These are phyloP conservation scores for Phyllosticta citriasiana DNA, from an alignment of 2,329 filamentous ascomycete genomes.

Conservation along the genomic window DNA sequence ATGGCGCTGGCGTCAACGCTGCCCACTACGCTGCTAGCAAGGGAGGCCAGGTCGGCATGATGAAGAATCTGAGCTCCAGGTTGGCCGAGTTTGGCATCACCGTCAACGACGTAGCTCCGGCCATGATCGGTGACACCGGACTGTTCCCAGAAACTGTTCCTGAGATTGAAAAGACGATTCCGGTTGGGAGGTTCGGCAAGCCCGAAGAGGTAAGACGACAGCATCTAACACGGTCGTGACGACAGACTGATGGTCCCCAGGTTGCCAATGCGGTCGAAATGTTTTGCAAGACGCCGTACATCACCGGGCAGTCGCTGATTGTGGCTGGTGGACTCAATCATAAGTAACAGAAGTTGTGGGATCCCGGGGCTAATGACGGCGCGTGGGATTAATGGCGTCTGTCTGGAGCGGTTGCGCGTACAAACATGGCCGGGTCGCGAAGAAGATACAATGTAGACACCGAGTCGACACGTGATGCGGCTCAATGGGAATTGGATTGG, in stretches of 20 bases:
- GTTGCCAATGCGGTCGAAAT: slow-evolving; percentile 19
- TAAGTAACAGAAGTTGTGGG: slow-evolving; percentile 12
- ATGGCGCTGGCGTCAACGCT: slow-evolving; percentile 42
- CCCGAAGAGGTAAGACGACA: slow-evolving; percentile 13
- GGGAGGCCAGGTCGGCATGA: slow-evolving; percentile 53
- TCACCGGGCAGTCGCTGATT: slow-evolving; percentile 18
- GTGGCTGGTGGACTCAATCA: slow-evolving; percentile 20
- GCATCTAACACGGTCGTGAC: background rate
- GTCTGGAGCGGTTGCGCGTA: background rate
- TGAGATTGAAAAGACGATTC: slow-evolving; percentile 16
- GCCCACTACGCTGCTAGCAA: slow-evolving; percentile 49
- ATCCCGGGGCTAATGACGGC: background rate
- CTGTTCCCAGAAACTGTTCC: slow-evolving; percentile 17
- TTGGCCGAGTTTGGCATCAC: slow-evolving; percentile 53
- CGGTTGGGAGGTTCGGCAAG: slow-evolving; percentile 16
- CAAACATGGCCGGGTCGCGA: background rate
- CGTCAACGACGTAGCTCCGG: slow-evolving; percentile 58
- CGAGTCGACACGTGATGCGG: background rate
- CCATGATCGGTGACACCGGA: slow-evolving; percentile 50
- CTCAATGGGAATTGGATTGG: background rate
- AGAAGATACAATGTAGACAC: background rate
- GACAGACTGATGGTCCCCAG: background rate
- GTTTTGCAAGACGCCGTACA: slow-evolving; percentile 19
- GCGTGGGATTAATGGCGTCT: background rate
- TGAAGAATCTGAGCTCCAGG: slow-evolving; percentile 52